Base-by-base conservation (phyloP, 306 rosid genomes). In the Dalbergia oliveri region DNA sequence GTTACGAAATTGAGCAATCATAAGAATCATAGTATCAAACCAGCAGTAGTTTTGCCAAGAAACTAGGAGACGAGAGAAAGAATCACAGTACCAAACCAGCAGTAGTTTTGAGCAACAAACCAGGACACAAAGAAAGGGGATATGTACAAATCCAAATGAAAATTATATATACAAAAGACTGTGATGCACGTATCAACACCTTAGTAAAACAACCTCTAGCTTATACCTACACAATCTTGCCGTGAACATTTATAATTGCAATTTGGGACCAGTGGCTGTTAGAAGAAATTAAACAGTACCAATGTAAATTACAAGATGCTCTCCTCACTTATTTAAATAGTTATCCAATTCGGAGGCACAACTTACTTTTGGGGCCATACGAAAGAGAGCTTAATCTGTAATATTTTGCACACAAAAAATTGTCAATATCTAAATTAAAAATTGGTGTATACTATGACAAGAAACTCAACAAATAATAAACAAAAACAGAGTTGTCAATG, bases 251-350 rank as follows among this genome's bases (percentile, higher is more conserved):
- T 49, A 34, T 43, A 41, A 54, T 67, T 67, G 37, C 50, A 67
- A 67, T 21, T 56, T 56, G 60, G 35, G 82, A 78, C 75, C 75
- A 7, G 51, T 50, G 37, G 54, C 57, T 13, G 73, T 53, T 75
- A 47, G 72, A 53, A 76, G 53, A 64, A 51, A 26, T 26, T 47
- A 10, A 8, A 44, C 71, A 13, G 45, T 41, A 49, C 3, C 10
- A 50, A 45, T 60, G 69, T 60, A 44, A 23, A 74, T 41, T 41
- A 26, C 39, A 73, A 5, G n/a, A 23, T 21, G n/a, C 57, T 9
- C 37, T 12, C 13, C 44, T 9, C 0, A n/a, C 16, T 31, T 43
- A n/a, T 58, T 73, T 57, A 16, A 50, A 65, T 51, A 16, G n/a
- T 64, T 69, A 35, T 76, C 23, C 63, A 76, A 47, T 34, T 62